Base-by-base conservation (phyloP, 495 filamentous ascomycete genomes). In the Podospora sp. region DNA sequence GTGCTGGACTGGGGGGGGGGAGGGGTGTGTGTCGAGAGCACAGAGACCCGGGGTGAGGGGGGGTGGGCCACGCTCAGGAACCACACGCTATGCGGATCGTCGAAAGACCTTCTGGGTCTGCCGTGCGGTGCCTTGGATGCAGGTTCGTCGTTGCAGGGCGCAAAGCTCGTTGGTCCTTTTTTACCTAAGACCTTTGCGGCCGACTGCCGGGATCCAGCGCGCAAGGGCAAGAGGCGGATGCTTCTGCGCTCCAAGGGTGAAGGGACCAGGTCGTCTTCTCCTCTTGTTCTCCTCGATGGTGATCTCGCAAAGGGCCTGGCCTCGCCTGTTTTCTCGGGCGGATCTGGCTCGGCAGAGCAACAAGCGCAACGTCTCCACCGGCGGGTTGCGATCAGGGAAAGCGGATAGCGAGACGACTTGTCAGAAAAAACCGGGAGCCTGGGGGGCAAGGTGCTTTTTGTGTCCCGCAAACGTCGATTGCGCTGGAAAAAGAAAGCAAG, bases 101-200 rank as follows among this genome's bases (percentile, higher is more conserved):
- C 55, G 53, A 72, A 56, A 63, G 65, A 2, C 40, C 67, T 69
- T 57, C 63, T 70, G 63, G 62, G 51, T 67, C 25, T 70, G 68
- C 51, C 67, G 71, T 71, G 67, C 65, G 68, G 73, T 71, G 65
- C 67, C 68, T 72, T 67, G 49, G 68, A 67, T 75, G 73, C 70
- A 68, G 72, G 68, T 71, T 69, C 63, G 66, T 66, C 69, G 72
- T 66, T 71, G 72, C 71, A 70, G 63, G n/a, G n/a, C n/a, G 52
- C 64, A 67, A 60, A 71, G 64, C 49, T 46, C 40, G 40, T 18
- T 46, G 40, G 11, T 46, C 2, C 65, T 69, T 67, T 59, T 62
- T 65, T 65, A 70, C 72, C 72, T 70, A 67, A 69, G 63, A 67
- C 63, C 70, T 63, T 18, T 56, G 63, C 63, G 69, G 65, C 67